Evolutionary conservation across 208 protist genomes (phyloP).

Genomic region (Leptomonas pyrrhocoris): DNA sequence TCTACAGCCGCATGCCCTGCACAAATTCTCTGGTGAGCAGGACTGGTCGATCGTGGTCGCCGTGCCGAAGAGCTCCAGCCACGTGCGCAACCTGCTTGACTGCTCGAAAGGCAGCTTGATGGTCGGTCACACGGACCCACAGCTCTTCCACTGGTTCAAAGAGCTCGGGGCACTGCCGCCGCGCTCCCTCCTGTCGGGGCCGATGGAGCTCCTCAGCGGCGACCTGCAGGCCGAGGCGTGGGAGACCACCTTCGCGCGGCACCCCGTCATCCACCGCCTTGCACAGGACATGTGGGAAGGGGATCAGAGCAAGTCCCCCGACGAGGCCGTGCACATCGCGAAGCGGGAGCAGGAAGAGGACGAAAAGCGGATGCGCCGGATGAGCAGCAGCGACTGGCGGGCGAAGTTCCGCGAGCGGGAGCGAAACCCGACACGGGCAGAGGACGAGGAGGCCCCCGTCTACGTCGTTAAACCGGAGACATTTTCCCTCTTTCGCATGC

Average conservation of each 20-base stretch:
- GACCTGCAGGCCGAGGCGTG: conserved; percentile 81
- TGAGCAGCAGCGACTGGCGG: conserved; percentile 90
- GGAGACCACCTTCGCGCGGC: conserved; percentile 68
- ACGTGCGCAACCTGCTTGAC: conserved; percentile 74
- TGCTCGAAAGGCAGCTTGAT: conserved; percentile 75
- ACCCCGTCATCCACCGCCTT: conserved; percentile 79
- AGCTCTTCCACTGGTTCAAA: conserved; percentile 91
- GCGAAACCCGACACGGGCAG: conserved; percentile 75
- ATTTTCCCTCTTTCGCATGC: conserved; percentile 77
- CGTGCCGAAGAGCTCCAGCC: conserved; percentile 77
- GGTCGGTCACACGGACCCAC: conserved; percentile 88
- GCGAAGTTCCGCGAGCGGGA: conserved; percentile 83
- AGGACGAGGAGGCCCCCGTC: conserved; percentile 82
- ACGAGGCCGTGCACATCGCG: conserved; percentile 72
- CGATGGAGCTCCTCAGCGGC: conserved; percentile 67
- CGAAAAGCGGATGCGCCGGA: conserved; percentile 87
- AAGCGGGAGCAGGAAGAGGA: conserved; percentile 80
- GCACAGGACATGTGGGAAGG: conserved; percentile 88
- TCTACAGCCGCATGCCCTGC: conserved; percentile 82
- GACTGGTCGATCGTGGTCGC: conserved; percentile 72
- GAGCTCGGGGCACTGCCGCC: conserved; percentile 83
- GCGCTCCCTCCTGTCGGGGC: conserved; percentile 72
- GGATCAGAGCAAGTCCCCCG: conserved; percentile 68
- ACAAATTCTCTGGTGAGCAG: conserved; percentile 72
- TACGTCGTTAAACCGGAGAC: conserved; percentile 88